Percentiles rank a stretch among this genome's conserved stretches.
Evolutionary conservation across 768 basidiomycete species (phyloP).

Genomic region (Amyloporia xantha): DNA sequence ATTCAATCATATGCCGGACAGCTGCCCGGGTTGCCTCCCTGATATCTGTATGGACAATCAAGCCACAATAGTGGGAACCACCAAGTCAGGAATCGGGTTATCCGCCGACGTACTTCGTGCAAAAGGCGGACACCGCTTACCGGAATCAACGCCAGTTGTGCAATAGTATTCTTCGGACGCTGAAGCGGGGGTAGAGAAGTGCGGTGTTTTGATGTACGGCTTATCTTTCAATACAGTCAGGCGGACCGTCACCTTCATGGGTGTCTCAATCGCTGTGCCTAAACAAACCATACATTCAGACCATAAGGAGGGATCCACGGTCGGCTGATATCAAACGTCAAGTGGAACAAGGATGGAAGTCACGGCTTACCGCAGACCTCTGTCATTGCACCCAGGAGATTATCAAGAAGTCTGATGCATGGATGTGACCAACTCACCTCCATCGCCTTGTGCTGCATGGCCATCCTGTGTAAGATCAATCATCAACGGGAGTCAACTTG

Average conservation of each 20-base stretch:
- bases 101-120: no score
- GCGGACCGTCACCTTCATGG: conserved; percentile 48
- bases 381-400: conserved; percentile 14
- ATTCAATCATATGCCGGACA: conserved; percentile 52
- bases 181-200: conserved; percentile 36
- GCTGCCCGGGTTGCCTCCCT: conserved; percentile 49
- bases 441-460: conserved; percentile 62
- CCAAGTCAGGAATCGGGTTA: background rate
- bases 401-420: background rate
- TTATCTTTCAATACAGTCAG: conserved; percentile 52
- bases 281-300: no score
- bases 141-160: conserved; percentile 49
- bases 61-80: background rate
- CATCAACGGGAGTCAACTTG: background rate
- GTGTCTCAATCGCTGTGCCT: conserved; percentile 62
- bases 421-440: conserved; percentile 34
- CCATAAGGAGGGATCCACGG: background rate
- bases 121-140: no score
- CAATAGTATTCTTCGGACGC: conserved; percentile 40
- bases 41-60: conserved; percentile 40
- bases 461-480: conserved; percentile 39
- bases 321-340: background rate
- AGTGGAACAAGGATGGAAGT: background rate
- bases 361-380: conserved; percentile 50
- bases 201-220: conserved; percentile 51